Evolutionary conservation across 78 protist genomes (phyloP), one percentile per base, ranked within the genome.

Genomic region (Diacronema lutheri): DNA sequence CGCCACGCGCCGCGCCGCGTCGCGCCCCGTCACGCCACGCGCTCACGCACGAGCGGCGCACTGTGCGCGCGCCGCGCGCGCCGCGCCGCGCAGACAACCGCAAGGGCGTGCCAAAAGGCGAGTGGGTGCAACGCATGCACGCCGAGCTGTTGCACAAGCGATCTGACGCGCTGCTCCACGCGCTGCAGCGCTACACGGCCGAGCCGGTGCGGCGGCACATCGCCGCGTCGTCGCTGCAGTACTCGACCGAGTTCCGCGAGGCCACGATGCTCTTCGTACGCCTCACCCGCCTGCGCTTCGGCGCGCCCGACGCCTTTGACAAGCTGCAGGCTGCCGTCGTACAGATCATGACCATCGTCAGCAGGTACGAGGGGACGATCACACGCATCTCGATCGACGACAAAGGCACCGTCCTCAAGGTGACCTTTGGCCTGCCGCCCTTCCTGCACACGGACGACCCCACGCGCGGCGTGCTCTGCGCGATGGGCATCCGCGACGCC

Each of bases 361-460:
- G 13, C 80, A 46, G n/a, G 56, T 65, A 31, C 50, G 86, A 65
- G 23, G 86, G 86, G 29, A 31, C 60, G n/a, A 35, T 82, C 76
- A 31, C 13, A 50, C 73, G 74, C 78, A 9, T 82, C 26, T n/a
- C 68, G 4, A 33, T 41, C 74, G 86, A 82, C 78, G 86, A 82
- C 86, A 82, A 82, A 68, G 86, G 86, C 44, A 58, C 74, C n/a
- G 60, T 73, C 33, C 29, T 57, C 10, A 50, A 38, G 33, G 6
- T 44, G 60, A 78, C 60, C 35, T 82, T 82, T 31, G 86, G 86
- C 0, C 78, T 82, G 40, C 86, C 86, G 31, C 57, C 37, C 50
- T 33, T 7, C 14, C 11, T 35, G 21, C 64, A 82, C 65, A 33
- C 16, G 29, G 86, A 82, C 60, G 86, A 82, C 55, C 65, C 20